Evolutionary conservation across 2,329 filamentous ascomycete genomes (phyloP), one percentile per base, ranked within the genome.

Genomic region (Fusarium keratoplasticum): DNA sequence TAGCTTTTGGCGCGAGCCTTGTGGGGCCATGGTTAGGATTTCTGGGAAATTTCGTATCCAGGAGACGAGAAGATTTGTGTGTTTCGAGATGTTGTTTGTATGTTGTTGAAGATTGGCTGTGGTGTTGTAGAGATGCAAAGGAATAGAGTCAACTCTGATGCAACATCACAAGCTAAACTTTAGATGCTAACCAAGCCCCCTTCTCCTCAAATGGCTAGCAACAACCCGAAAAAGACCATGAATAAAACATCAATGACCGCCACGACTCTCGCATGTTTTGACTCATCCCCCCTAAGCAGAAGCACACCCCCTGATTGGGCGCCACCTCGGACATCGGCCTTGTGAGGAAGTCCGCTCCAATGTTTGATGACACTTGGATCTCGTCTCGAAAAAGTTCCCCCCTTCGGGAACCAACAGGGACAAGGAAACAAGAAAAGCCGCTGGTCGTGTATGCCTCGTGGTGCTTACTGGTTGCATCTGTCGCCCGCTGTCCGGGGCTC

Each of bases 261-360:
- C 61, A 60, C n/a, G 16, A 33, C 58, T 40, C 27, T 27, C 36
- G 22, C 11, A 59, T 27, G 4, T 20, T 54, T 55, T 58, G 35
- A 42, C 40, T 65, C 54, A 44, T 55, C 14, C 33, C 61, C 61
- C 29, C 47, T 36, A 33, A 25, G 33, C 62, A 58, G 29, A 31
- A 31, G 20, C 29, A 36, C 47, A 44, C 20, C 16, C 42, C 55
- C 62, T 67, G 52, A 67, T 71, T 73, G 67, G 72, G 59, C 44
- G 66, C 60, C 69, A 71, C 67, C 59, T 81, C 79, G 79, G 79
- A 81, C 79, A 71, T 81, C 79, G 79, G 79, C 29, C 57, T 78
- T 72, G 62, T 11, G 50, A 16, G 33, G 69, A 74, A 79, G 74
- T 76, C 79, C 79, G 79, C 68, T 44, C 40, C 50, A 57, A 22